Percentiles rank a stretch among this genome's conserved stretches.
These are phyloP conservation scores for Thymus quinquecostatus DNA, from an alignment of 257 asterid species.

Conservation along the genomic window DNA sequence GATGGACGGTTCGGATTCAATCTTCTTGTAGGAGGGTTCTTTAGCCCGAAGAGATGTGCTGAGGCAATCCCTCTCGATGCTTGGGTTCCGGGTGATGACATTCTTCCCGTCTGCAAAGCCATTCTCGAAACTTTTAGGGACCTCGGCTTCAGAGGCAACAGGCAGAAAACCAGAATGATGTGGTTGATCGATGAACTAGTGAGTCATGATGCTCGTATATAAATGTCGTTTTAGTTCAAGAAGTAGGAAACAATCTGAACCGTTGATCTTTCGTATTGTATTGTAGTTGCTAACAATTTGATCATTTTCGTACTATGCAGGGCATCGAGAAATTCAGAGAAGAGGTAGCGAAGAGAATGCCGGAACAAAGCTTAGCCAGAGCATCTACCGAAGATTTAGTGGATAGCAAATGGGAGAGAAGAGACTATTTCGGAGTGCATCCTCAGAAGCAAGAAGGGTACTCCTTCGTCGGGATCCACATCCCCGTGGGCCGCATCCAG, in stretches of 20 bases:
- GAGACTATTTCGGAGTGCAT: conserved; percentile 81
- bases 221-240: neutral
- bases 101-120: conserved; percentile 78
- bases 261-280: neutral
- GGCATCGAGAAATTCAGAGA: conserved; percentile 89
- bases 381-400: conserved; percentile 79
- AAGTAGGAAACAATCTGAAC: too few relatives aligned
- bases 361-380: conserved; percentile 58
- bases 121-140: conserved; percentile 85
- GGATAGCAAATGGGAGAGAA: conserved; percentile 68
- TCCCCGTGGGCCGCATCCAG: conserved; percentile 92
- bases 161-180: conserved; percentile 98
- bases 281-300: neutral
- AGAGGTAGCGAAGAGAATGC: conserved; percentile 89
- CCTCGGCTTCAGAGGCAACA: conserved; percentile 84
- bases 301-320: conserved; percentile 36
- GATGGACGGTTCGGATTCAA: conserved; percentile 85
- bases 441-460: conserved; percentile 85
- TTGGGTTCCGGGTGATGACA: conserved; percentile 93
- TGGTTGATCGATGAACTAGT: conserved; percentile 98
- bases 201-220: conserved; percentile 34
- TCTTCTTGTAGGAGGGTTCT: conserved; percentile 93
- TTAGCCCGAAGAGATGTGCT: conserved; percentile 87
- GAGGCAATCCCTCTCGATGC: conserved; percentile 98
- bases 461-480: conserved; percentile 83